Percentiles rank a stretch among this genome's conserved stretches.
Evolutionary conservation across 1,139 yeast genomes (phyloP).

Genomic region (Pichia sp.): DNA sequence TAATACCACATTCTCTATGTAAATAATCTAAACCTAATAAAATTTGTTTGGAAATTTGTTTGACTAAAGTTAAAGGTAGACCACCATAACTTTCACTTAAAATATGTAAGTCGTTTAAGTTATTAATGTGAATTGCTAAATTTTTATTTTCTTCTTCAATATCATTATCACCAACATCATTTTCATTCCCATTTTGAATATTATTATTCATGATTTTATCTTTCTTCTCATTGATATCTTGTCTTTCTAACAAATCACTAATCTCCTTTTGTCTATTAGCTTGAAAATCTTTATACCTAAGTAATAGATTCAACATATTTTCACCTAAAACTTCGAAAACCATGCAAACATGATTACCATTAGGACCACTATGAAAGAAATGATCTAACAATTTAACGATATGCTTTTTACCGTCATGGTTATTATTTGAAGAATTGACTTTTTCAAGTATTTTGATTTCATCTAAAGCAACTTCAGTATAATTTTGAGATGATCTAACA

Average conservation of each 20-base stretch:
- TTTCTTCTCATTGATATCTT: too few species aligned
- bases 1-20: constrained; percentile 68
- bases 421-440: constrained; percentile 32
- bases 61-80: constrained; percentile 62
- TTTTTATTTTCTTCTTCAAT: constrained; percentile 9
- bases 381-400: constrained; percentile 60
- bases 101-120: constrained; percentile 25
- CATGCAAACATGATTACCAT: constrained; percentile 71
- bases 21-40: constrained; percentile 61
- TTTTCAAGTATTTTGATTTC: constrained; percentile 56
- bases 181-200: background rate
- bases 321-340: constrained; percentile 81
- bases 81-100: constrained; percentile 50
- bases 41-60: constrained; percentile 65
- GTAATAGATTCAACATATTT: constrained; percentile 56
- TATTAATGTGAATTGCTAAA: constrained; percentile 12
- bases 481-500: constrained; percentile 65
- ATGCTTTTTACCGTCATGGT: constrained; percentile 56
- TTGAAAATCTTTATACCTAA: constrained; percentile 43
- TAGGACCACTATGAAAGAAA: constrained; percentile 62
- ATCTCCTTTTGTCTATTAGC: constrained; percentile 23
- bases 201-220: too few species aligned
- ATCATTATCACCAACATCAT: too few species aligned
- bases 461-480: constrained; percentile 70
- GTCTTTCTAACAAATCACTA: constrained; percentile 9